Percentiles rank a stretch among this genome's conserved stretches.
Conservation (phyloP, 768 basidiomycete species). For the Russula lepida region DNA sequence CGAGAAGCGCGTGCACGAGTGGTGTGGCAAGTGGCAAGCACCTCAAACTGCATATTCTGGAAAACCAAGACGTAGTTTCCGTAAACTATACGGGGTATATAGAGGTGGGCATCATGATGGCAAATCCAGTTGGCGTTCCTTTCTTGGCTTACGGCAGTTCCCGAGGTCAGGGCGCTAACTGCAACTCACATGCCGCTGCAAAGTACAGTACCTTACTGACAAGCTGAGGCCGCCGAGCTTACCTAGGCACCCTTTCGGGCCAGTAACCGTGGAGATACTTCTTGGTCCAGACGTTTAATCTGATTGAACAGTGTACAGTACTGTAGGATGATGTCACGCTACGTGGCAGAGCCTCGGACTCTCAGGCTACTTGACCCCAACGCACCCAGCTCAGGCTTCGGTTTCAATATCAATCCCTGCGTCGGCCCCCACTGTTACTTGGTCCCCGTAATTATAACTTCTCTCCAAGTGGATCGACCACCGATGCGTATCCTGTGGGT, state of each 20-base stretch:
- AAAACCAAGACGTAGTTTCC: not conserved
- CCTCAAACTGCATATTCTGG: conserved; percentile 66
- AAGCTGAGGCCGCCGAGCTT: not conserved
- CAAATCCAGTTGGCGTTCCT: too few species aligned
- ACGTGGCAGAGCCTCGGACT: not conserved
- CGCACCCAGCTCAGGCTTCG: too few species aligned
- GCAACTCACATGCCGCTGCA: too few species aligned
- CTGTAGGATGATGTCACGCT: not conserved
- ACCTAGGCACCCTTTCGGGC: not conserved
- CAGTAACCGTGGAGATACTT: not conserved
- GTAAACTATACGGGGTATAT: not conserved
- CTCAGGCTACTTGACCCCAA: too few species aligned
- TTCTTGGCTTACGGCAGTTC: not conserved
- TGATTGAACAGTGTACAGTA: too few species aligned
- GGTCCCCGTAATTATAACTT: not conserved
- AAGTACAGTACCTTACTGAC: not conserved
- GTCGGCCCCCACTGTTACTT: conserved; percentile 34
- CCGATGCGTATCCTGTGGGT: not conserved
- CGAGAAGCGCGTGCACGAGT: conserved; percentile 78
- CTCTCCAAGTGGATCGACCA: too few species aligned
- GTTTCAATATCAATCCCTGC: conserved; percentile 34
- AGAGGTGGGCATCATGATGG: not conserved
- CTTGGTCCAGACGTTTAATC: not conserved
- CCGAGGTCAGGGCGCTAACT: not conserved
- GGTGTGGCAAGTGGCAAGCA: conserved; percentile 72